Conservation (phyloP, 768 basidiomycete species). For the Tulasnella sp. region DNA sequence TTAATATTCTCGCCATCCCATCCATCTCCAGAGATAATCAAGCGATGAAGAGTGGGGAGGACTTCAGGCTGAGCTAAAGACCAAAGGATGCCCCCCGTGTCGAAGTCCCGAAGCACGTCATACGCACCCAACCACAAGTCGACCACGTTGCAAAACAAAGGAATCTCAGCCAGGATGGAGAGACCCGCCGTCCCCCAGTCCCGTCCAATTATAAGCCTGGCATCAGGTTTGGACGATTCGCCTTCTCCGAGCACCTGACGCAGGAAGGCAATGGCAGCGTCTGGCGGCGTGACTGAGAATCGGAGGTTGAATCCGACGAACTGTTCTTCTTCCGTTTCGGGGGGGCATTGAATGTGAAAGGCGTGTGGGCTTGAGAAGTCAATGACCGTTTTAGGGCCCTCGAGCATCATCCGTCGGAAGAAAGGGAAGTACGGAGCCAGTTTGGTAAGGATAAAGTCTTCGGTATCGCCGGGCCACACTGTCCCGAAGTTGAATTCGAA, state of each 20-base stretch:
- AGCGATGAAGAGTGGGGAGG: background rate
- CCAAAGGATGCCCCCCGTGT: background rate
- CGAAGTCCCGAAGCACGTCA: background rate
- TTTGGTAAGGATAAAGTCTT: background rate
- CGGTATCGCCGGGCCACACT: background rate
- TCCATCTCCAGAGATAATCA: background rate
- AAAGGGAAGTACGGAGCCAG: background rate
- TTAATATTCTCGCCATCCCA: background rate
- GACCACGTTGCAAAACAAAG: background rate
- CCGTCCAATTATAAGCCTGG: background rate
- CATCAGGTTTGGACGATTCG: background rate
- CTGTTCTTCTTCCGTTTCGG: background rate
- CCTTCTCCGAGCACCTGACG: background rate
- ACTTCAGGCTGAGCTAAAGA: background rate
- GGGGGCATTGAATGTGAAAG: background rate
- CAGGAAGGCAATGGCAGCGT: background rate
- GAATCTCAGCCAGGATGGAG: background rate
- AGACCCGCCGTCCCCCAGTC: background rate
- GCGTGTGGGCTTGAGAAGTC: background rate
- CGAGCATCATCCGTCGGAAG: background rate
- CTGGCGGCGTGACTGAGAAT: background rate
- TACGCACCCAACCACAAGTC: background rate
- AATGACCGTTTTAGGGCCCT: background rate
- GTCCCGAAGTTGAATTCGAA: background rate
- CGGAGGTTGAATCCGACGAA: background rate